phyloP scores from a whole-genome alignment of 768 basidiomycete species.

The Hericium rajendrae region DNA sequence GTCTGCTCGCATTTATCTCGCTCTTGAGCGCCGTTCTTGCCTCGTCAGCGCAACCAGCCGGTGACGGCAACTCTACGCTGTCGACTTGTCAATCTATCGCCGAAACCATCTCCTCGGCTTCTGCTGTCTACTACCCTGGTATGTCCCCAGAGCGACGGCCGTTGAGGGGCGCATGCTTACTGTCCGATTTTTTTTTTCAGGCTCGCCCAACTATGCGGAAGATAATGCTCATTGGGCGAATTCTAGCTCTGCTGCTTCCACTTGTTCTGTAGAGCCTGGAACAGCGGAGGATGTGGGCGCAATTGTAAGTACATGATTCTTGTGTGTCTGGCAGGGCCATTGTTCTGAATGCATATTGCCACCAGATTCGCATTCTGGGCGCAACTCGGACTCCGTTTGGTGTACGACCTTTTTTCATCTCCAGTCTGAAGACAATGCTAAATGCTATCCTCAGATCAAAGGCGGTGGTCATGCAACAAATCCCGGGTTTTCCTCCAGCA shows the following conservation, averaged over 20 bases:
- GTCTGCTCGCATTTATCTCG: no score
- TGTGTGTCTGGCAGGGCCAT: no score
- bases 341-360: no score
- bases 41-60: no score
- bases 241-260: not conserved
- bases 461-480: slow-evolving; percentile 53
- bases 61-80: no score
- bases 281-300: not conserved
- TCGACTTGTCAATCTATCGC: not conserved
- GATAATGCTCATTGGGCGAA: not conserved
- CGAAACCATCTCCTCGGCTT: not conserved
- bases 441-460: slow-evolving; percentile 34
- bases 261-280: slow-evolving; percentile 2
- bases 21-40: no score
- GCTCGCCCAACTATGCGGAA: not conserved
- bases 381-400: not conserved
- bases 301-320: not conserved
- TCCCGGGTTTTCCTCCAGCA: slow-evolving; percentile 49
- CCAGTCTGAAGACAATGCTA: no score
- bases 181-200: not conserved
- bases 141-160: not conserved
- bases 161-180: not conserved
- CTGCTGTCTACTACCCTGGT: not conserved
- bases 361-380: not conserved
- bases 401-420: not conserved